Evolutionary conservation across 2,329 filamentous ascomycete species (phyloP).

Genomic region (Xylaria sp.): DNA sequence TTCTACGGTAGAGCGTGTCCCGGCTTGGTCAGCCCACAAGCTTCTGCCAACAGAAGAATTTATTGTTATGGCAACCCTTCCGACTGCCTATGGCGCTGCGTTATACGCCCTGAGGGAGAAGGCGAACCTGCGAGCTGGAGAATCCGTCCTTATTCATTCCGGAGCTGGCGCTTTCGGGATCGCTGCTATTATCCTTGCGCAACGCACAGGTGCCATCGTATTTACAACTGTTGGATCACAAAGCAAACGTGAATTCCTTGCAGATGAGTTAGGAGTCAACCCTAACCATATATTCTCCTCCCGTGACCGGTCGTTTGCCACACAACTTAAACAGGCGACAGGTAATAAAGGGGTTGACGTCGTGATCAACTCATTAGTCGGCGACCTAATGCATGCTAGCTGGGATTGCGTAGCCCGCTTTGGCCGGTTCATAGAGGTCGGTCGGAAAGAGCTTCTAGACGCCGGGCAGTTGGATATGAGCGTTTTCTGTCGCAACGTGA

Average conservation of each 20-base stretch:
- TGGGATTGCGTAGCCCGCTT: constrained; percentile 47
- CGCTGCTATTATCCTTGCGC: constrained; percentile 38
- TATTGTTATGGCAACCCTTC: neutral
- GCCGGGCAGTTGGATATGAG: constrained; percentile 48
- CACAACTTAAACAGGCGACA: neutral
- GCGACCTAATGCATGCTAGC: constrained; percentile 42
- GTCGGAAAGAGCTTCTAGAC: constrained; percentile 45
- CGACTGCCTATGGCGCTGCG: neutral
- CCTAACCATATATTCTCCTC: neutral
- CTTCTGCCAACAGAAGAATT: constrained; percentile 5
- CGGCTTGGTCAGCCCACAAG: neutral
- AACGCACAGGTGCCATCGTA: neutral
- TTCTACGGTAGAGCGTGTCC: constrained; percentile 1
- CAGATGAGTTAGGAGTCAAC: neutral
- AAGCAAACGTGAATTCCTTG: constrained; percentile 4
- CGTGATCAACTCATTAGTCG: constrained; percentile 50
- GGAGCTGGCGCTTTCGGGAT: constrained; percentile 44
- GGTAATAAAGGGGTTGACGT: constrained; percentile 37
- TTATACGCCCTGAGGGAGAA: constrained; percentile 3
- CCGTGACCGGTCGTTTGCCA: neutral
- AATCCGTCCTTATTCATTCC: constrained; percentile 14
- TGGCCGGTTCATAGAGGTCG: constrained; percentile 50
- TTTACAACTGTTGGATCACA: constrained; percentile 5
- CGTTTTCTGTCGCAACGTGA: constrained; percentile 47
- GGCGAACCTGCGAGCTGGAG: neutral